Evolutionary conservation across 2,329 filamentous ascomycete genomes (phyloP), one percentile per base, ranked within the genome.

Genomic region (Scedosporium boydii): DNA sequence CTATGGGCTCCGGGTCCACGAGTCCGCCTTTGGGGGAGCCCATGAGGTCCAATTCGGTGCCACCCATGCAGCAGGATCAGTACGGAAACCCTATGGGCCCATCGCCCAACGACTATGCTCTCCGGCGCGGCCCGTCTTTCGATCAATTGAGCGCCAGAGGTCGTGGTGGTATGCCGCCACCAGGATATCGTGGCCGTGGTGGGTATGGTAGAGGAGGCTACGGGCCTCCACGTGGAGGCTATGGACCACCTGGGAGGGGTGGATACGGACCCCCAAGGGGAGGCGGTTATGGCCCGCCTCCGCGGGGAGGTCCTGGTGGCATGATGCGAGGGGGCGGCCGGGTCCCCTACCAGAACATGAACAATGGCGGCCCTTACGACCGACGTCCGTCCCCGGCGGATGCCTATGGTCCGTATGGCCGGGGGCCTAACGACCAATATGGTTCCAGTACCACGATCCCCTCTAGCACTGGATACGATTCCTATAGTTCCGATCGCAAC

Each of bases 41-140:
- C 18, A 73, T 68, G 67, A 74, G 73, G 69, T 79, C 74, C 67
- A 73, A 68, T 59, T 80, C 80, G 44, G 68, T 71, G 51, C 69
- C 67, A 57, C 72, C 68, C 55, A 63, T 71, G 14, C 67, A 72
- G 14, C 74, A 75, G 14, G 88, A 91, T 66, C 84, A 86, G 65
- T 90, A 88, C 66, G 87, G 86, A 53, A 89, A 88, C 69, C 75
- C 78, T 9, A 73, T 82, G 48, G 75, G 70, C n/a, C 67, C 59
- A 16, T 61, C 74, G 1, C 70, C 71, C 5, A 80, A 80, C 67
- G 74, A 71, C 14, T 84, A 81, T 67, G 72, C 59, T 14, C 46
- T 77, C 70, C 78, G 76, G 64, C 74, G 75, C 67, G 78, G 75
- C 2, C 78, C 76, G 58, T 83, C 78, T 7, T 72, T 73, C 61